Evolutionary conservation across 768 basidiomycete species (phyloP).

Genomic region (Leccinum subgranulosum): DNA sequence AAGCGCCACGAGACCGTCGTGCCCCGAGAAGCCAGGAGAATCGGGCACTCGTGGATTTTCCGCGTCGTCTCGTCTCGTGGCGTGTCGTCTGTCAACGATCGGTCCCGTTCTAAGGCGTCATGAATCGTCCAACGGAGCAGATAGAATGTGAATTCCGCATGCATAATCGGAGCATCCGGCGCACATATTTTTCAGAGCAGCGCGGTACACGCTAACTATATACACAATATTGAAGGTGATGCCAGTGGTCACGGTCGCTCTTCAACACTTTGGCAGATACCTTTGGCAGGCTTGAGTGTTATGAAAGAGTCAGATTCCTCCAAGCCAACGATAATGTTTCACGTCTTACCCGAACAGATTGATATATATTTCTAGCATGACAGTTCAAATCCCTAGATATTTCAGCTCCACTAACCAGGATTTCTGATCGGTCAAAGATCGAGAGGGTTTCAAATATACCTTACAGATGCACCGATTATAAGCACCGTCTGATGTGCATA

Average conservation of each 20-base stretch:
- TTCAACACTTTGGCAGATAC: background rate
- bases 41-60: no score
- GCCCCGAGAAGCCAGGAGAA: no score
- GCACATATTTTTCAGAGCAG: background rate
- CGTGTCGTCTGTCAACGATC: no score
- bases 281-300: background rate
- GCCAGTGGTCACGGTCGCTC: no score
- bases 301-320: background rate
- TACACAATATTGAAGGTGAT: background rate
- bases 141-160: no score
- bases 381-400: constrained; percentile 15
- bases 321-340: background rate
- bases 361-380: constrained; percentile 7
- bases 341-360: constrained; percentile 11
- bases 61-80: no score
- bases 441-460: background rate
- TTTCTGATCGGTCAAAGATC: background rate
- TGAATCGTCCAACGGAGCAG: no score
- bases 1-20: no score
- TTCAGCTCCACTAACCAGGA: constrained; percentile 5
- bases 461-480: constrained; percentile 34
- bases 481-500: constrained; percentile 39
- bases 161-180: constrained; percentile 1
- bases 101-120: constrained; percentile 2
- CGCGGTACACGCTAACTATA: background rate